phyloP scores from a whole-genome alignment of 805 yeast species.

The Zygoascus tannicola region DNA sequence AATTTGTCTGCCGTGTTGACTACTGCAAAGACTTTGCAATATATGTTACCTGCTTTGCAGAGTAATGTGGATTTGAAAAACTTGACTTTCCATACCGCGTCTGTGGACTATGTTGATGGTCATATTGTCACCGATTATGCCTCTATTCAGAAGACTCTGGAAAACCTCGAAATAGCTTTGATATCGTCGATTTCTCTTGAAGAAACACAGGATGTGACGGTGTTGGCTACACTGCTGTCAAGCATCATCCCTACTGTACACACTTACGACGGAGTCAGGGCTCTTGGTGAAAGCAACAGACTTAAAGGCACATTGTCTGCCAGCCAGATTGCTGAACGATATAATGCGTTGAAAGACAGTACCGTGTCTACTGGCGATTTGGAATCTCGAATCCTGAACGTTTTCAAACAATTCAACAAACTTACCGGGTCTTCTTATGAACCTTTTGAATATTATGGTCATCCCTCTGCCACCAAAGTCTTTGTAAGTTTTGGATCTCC shows the following conservation, averaged over 20 bases:
- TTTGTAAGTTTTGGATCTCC: constrained; percentile 72
- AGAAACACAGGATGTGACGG: constrained; percentile 60
- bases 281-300: constrained; percentile 39
- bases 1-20: constrained; percentile 37
- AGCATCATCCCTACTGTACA: constrained; percentile 53
- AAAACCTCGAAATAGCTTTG: constrained; percentile 54
- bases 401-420: constrained; percentile 36
- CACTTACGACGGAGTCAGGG: constrained; percentile 72
- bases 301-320: constrained; percentile 27
- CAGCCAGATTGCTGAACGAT: constrained; percentile 21
- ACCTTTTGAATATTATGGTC: constrained; percentile 66
- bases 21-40: constrained; percentile 58
- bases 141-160: constrained; percentile 52
- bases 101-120: constrained; percentile 58
- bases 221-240: constrained; percentile 57
- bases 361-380: constrained; percentile 3
- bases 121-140: constrained; percentile 56
- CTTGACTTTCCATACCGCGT: constrained; percentile 57
- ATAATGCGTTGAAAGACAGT: constrained; percentile 3
- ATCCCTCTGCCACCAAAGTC: constrained; percentile 53
- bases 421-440: constrained; percentile 45
- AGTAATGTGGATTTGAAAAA: constrained; percentile 3
- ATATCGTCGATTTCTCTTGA: constrained; percentile 52
- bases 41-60: constrained; percentile 54
- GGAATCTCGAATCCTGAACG: constrained; percentile 5